phyloP scores from a whole-genome alignment of 2,329 filamentous ascomycete species.

The Akanthomyces dipterigenus region DNA sequence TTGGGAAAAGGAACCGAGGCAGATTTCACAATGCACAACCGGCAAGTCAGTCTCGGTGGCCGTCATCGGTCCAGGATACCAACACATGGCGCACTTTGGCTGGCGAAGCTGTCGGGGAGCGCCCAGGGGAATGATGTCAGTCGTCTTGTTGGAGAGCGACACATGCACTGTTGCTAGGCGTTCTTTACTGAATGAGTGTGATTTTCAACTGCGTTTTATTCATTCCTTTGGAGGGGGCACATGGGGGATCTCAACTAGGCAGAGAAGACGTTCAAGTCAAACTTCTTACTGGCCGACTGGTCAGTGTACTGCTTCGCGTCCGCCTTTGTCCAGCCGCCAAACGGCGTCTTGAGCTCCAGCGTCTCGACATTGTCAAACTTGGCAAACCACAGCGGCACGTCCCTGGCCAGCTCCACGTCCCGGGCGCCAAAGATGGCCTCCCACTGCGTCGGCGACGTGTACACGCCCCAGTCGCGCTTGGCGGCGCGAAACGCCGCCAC shows the following conservation, averaged over 20 bases:
- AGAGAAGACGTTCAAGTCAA: constrained; percentile 11
- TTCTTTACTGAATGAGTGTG: too few species aligned
- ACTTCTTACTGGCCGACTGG: constrained; percentile 7
- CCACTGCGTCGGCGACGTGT: constrained; percentile 9
- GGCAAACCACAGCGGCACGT: constrained; percentile 13
- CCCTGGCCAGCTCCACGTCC: neutral
- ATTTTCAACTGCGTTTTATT: neutral
- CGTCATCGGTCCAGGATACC: too few species aligned
- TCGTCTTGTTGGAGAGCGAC: too few species aligned
- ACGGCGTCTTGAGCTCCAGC: constrained; percentile 5
- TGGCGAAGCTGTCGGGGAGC: too few species aligned
- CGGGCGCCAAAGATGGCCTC: constrained; percentile 8
- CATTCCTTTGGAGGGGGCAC: neutral
- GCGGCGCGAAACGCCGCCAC: constrained; percentile 5
- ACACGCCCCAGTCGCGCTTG: constrained; percentile 9
- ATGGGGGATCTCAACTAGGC: neutral
- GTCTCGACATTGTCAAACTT: constrained; percentile 13
- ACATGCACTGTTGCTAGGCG: too few species aligned
- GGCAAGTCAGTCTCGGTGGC: too few species aligned
- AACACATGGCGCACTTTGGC: too few species aligned
- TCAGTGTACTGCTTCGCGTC: constrained; percentile 11
- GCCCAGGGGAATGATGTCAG: too few species aligned
- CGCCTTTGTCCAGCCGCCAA: constrained; percentile 14
- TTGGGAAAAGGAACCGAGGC: too few species aligned
- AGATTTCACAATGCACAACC: too few species aligned